A percentile compares a stretch with the other conserved stretches of the same genome.
Evolutionary conservation across 495 filamentous ascomycete genomes (phyloP).

Genomic region (Recurvomyces mirabilis): DNA sequence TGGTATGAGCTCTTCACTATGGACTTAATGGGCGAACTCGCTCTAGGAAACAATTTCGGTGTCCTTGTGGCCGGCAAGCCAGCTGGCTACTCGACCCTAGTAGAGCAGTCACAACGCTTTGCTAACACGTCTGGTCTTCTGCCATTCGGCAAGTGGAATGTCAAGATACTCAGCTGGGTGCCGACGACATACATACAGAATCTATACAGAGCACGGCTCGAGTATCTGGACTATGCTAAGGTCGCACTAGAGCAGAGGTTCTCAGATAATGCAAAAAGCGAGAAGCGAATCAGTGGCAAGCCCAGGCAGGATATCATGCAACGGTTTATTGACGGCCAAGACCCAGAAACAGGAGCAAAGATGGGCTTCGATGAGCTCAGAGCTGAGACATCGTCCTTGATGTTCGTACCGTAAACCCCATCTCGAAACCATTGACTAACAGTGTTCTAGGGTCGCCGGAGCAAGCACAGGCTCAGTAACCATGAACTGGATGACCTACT

Average conservation of each 20-base stretch:
- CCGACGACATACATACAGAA: conserved; percentile 15
- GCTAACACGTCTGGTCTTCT: conserved; percentile 15
- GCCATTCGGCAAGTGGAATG: conserved; percentile 19
- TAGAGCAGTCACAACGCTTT: conserved; percentile 17
- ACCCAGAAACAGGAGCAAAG: conserved; percentile 17
- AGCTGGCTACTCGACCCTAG: conserved; percentile 13
- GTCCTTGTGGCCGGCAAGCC: conserved; percentile 15
- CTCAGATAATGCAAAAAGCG: conserved; percentile 2
- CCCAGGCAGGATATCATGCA: conserved; percentile 21
- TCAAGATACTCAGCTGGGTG: conserved; percentile 17
- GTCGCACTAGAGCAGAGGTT: conserved; percentile 14
- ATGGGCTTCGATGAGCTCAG: conserved; percentile 22
- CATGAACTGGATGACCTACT: conserved; percentile 23
- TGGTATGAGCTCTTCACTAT: conserved; percentile 23
- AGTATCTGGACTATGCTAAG: conserved; percentile 20
- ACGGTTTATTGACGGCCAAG: conserved; percentile 18
- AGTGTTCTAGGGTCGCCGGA: conserved; percentile 4
- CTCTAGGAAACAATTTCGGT: conserved; percentile 18
- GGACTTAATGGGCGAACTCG: conserved; percentile 21
- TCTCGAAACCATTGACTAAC: too few relatives aligned
- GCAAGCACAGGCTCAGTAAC: conserved; percentile 16
- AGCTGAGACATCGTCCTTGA: conserved; percentile 18
- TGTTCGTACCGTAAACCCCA: conserved; percentile 6
- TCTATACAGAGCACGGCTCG: conserved; percentile 12
- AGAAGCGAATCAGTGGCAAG: conserved; percentile 12